A percentile compares a stretch with the other conserved stretches of the same genome.
These are phyloP conservation scores for Stagonosporopsis tanaceti DNA, from an alignment of 2,329 filamentous ascomycete species.

Conservation along the genomic window DNA sequence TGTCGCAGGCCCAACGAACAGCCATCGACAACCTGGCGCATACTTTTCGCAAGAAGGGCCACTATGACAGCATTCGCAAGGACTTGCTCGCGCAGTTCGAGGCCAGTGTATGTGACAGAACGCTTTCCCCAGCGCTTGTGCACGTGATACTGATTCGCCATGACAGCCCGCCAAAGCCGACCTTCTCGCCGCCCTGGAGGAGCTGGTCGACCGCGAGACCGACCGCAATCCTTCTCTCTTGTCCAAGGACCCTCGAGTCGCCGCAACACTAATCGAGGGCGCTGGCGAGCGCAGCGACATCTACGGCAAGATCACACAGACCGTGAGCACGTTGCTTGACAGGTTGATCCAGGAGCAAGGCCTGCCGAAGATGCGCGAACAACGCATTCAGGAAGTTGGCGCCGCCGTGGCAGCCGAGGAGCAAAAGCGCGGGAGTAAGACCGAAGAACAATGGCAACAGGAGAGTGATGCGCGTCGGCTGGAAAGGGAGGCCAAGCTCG, in stretches of 20 bases:
- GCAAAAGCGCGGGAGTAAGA: constrained; percentile 70
- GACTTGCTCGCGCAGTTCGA: constrained; percentile 79
- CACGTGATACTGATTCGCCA: background rate
- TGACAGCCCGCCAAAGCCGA: constrained; percentile 73
- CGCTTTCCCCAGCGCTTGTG: background rate
- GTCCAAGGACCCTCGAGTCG: constrained; percentile 76
- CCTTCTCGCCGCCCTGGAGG: constrained; percentile 71
- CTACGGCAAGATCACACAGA: constrained; percentile 74
- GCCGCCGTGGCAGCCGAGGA: constrained; percentile 73
- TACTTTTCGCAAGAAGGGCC: constrained; percentile 85
- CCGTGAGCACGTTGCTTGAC: constrained; percentile 74
- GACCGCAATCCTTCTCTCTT: constrained; percentile 77
- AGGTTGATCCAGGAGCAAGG: constrained; percentile 66
- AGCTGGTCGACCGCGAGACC: constrained; percentile 76
- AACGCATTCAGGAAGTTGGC: constrained; percentile 73
- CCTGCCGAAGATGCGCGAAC: constrained; percentile 72
- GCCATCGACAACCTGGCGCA: constrained; percentile 80
- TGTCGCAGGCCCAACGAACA: constrained; percentile 74
- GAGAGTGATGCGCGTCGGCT: constrained; percentile 69
- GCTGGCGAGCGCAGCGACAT: constrained; percentile 78
- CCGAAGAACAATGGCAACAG: constrained; percentile 75
- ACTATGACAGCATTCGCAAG: constrained; percentile 80
- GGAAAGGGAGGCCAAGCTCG: constrained; percentile 68
- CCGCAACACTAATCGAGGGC: constrained; percentile 78
- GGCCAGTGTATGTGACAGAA: constrained; percentile 63